Base-by-base conservation (phyloP, 164 flowering plant genomes). In the Annona squamosa region DNA sequence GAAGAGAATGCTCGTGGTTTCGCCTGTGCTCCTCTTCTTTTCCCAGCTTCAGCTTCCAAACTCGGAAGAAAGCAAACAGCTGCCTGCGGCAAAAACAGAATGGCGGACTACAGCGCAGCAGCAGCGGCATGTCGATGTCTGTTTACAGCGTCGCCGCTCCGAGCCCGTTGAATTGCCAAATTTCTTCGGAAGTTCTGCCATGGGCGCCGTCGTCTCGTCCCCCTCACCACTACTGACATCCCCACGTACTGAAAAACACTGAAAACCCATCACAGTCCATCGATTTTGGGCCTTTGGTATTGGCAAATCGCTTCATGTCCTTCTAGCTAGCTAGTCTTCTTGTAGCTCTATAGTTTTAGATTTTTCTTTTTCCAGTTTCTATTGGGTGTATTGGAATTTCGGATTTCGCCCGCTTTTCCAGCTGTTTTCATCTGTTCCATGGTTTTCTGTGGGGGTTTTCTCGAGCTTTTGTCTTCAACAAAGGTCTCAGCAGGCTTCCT, bases 181-280 rank as follows among this genome's bases (percentile, higher is more conserved):
- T 81, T n/a, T 48, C 81, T 13, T 73, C 75, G 26, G 80, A 78
- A 48, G 72, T 69, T 3, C 48, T 81, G 73, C 72, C 72, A 1
- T 83, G 85, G 85, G 56, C 69, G 3, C 68, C 80, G 37, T 16
- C 79, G 3, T 72, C 79, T 57, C 81, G 82, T 16, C 75, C 84
- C n/a, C 73, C 80, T 63, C 71, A 37, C 46, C 67, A 65, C 41
- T 69, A n/a, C 62, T 42, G 42, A 10, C 5, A 12, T 4, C 37
- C 12, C 26, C 52, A 6, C 71, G 4, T 43, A n/a, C 5, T 2
- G 19, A 26, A 5, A 42, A 19, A 16, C 9, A 10, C 1, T 10
- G 10, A 46, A 10, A 16, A 5, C 4, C 6, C 7, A 71, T 37
- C 45, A 37, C 16, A 7, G 52, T 46, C 45, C 71, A 48, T 4